A percentile compares a stretch with the other conserved stretches of the same genome.
Evolutionary conservation across 2,329 filamentous ascomycete species (phyloP).

Genomic region (Sordariomycetes sp.): DNA sequence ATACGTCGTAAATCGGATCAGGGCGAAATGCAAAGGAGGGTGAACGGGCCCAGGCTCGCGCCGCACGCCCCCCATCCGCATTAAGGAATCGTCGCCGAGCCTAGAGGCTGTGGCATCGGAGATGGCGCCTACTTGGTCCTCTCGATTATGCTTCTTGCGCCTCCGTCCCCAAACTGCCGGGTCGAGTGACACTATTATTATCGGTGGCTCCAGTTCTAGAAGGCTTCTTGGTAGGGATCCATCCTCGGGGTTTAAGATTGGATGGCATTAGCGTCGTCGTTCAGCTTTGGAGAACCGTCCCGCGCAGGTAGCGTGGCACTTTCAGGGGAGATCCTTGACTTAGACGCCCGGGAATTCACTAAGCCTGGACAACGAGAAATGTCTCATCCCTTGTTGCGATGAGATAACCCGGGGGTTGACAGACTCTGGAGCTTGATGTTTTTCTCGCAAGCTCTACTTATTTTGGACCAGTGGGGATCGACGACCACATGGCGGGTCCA

Average conservation of each 20-base stretch:
- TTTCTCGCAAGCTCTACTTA: not conserved
- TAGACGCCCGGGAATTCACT: no score
- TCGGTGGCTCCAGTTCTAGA: not conserved
- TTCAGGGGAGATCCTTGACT: no score
- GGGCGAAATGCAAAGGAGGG: not conserved
- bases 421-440: not conserved
- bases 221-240: not conserved
- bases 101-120: not conserved
- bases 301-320: no score
- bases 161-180: not conserved
- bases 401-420: no score
- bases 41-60: not conserved
- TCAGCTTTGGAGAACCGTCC: not conserved
- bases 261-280: not conserved
- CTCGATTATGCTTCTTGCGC: not conserved
- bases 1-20: not conserved
- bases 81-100: not conserved
- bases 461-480: not conserved
- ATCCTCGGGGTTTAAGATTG: not conserved
- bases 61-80: not conserved
- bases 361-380: no score
- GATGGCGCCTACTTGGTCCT: not conserved
- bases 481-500: not conserved
- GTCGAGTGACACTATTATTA: not conserved
- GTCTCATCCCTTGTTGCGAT: no score